Evolutionary conservation across 805 yeast genomes (phyloP).

Genomic region (Suhomyces faveliae): DNA sequence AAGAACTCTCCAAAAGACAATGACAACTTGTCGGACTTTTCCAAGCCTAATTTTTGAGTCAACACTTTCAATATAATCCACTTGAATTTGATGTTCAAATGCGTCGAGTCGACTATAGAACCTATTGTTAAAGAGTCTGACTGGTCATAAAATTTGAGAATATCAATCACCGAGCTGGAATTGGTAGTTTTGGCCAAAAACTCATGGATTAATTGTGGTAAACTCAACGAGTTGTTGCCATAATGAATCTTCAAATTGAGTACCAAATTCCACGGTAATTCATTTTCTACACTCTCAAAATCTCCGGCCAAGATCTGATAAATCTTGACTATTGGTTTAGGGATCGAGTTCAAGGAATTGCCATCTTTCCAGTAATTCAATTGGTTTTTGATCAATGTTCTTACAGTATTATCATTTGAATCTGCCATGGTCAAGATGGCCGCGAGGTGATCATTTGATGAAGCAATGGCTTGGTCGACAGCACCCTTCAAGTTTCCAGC

Average conservation of each 20-base stretch:
- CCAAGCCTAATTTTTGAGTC: slow-evolving; percentile 11
- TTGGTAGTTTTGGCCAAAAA: slow-evolving; percentile 11
- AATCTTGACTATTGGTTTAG: slow-evolving; percentile 53
- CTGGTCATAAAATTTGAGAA: slow-evolving; percentile 20
- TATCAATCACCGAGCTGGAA: slow-evolving; percentile 16
- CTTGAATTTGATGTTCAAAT: slow-evolving; percentile 37
- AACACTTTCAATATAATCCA: slow-evolving; percentile 56
- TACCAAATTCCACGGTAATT: slow-evolving; percentile 64
- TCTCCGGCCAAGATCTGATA: slow-evolving; percentile 65
- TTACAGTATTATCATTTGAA: slow-evolving; percentile 62
- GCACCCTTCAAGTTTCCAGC: slow-evolving; percentile 64
- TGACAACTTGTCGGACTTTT: slow-evolving; percentile 26
- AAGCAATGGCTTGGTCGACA: slow-evolving; percentile 53
- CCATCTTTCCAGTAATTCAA: slow-evolving; percentile 61
- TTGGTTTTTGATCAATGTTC: slow-evolving; percentile 57
- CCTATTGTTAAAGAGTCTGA: neutral
- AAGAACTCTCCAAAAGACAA: slow-evolving; percentile 49
- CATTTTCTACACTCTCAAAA: slow-evolving; percentile 36
- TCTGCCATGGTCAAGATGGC: slow-evolving; percentile 67
- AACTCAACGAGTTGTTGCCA: slow-evolving; percentile 38
- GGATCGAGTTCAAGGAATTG: slow-evolving; percentile 45
- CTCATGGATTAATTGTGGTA: slow-evolving; percentile 1
- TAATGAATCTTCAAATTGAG: slow-evolving; percentile 63
- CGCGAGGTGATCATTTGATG: slow-evolving; percentile 69
- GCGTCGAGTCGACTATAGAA: neutral